Evolutionary conservation across 1,284 basidiomycete species (phyloP).

Genomic region (Tausonia pullulans): DNA sequence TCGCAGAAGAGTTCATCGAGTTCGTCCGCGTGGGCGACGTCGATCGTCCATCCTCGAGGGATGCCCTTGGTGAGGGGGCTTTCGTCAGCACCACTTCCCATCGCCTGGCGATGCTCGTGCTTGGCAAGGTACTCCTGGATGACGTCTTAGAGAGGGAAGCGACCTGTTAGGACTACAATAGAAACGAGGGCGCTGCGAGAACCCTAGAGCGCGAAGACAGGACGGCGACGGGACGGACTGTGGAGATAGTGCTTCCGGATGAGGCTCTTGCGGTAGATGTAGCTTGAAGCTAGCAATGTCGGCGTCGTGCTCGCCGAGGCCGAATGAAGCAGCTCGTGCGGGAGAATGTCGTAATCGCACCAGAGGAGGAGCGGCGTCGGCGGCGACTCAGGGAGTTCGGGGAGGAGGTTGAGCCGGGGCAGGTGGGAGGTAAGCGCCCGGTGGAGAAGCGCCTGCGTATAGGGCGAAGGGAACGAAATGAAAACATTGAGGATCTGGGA

Average conservation of each 20-base stretch:
- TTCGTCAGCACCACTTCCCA: conserved; percentile 24
- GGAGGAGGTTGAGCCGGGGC: conserved; percentile 21
- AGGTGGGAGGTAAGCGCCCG: conserved; percentile 43
- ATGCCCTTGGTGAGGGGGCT: conserved; percentile 47
- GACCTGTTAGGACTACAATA: too few species aligned
- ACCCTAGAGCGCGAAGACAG: too few species aligned
- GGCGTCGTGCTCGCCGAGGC: conserved; percentile 14
- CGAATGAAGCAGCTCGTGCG: conserved; percentile 54
- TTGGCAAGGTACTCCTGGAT: conserved; percentile 59
- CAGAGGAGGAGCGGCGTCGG: conserved; percentile 18
- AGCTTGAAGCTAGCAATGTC: conserved; percentile 62
- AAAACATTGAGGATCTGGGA: conserved; percentile 36
- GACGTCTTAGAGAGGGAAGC: not conserved
- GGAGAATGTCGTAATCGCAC: conserved; percentile 59
- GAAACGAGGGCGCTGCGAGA: too few species aligned
- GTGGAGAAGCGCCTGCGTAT: conserved; percentile 58
- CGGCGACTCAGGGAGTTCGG: conserved; percentile 24
- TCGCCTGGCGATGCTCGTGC: conserved; percentile 34
- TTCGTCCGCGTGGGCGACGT: conserved; percentile 86
- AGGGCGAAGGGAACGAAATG: conserved; percentile 66
- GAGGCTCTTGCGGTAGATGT: conserved; percentile 80
- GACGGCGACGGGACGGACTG: too few species aligned
- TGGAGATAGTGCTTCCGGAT: conserved; percentile 93
- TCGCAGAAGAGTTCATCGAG: conserved; percentile 88
- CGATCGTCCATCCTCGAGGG: conserved; percentile 77